These are phyloP conservation scores for Alternaria triticina DNA, from an alignment of 2,329 filamentous ascomycete species.

Conservation along the genomic window DNA sequence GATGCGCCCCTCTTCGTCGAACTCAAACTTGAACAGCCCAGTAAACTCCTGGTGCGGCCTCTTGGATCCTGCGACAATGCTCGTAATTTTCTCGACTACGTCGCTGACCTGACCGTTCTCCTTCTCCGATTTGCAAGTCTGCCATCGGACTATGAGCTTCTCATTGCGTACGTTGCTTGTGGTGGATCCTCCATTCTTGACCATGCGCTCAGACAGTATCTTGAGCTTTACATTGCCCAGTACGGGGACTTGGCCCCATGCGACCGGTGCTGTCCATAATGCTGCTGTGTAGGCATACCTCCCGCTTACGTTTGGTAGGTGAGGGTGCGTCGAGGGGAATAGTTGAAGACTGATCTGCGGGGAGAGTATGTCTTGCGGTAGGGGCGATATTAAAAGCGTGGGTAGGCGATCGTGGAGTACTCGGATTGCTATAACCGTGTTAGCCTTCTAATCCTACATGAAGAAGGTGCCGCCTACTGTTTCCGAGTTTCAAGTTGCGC, in stretches of 20 bases:
- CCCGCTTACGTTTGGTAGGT: slow-evolving; percentile 90
- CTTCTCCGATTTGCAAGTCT: slow-evolving; percentile 64
- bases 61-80: slow-evolving; percentile 61
- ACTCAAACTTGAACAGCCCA: slow-evolving; percentile 94
- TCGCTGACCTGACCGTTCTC: slow-evolving; percentile 55
- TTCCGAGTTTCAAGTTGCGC: slow-evolving; percentile 66
- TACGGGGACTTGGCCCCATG: slow-evolving; percentile 91
- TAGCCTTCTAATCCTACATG: slow-evolving; percentile 1
- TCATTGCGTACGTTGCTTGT: slow-evolving; percentile 62
- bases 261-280: slow-evolving; percentile 93
- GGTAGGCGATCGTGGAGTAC: slow-evolving; percentile 68
- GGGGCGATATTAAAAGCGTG: slow-evolving; percentile 64
- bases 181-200: slow-evolving; percentile 58
- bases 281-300: slow-evolving; percentile 90
- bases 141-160: slow-evolving; percentile 91
- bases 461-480: slow-evolving; percentile 54
- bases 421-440: slow-evolving; percentile 58
- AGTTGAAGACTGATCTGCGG: slow-evolving; percentile 68
- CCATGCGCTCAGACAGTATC: slow-evolving; percentile 89
- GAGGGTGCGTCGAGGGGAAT: slow-evolving; percentile 78
- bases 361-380: slow-evolving; percentile 67
- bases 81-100: slow-evolving; percentile 61
- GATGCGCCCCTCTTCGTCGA: slow-evolving; percentile 85
- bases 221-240: slow-evolving; percentile 88
- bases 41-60: slow-evolving; percentile 72